phyloP scores from a whole-genome alignment of 1,284 basidiomycete species.

The Apiotrichum sp. region DNA sequence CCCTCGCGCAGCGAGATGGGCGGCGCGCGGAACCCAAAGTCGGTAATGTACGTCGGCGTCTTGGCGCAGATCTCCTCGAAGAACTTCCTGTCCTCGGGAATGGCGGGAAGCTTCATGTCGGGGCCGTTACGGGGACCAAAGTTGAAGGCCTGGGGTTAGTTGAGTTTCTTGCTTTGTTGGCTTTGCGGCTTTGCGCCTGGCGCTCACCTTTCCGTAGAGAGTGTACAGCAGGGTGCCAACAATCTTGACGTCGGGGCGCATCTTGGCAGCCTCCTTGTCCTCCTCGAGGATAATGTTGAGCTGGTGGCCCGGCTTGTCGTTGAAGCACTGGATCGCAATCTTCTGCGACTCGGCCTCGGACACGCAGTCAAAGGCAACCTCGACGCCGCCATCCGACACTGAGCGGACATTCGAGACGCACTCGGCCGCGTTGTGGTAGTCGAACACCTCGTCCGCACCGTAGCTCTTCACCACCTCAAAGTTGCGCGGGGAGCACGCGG shows the following conservation, averaged over 20 bases:
- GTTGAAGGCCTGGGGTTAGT: slow-evolving; percentile 22
- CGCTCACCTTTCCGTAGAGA: slow-evolving; percentile 20
- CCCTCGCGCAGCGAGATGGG: slow-evolving; percentile 26
- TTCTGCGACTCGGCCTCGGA: slow-evolving; percentile 26
- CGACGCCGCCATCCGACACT: slow-evolving; percentile 33
- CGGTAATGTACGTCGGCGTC: slow-evolving; percentile 22
- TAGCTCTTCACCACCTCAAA: slow-evolving; percentile 46
- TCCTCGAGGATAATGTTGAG: slow-evolving; percentile 28
- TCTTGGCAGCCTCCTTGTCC: slow-evolving; percentile 14
- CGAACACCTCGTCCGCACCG: slow-evolving; percentile 47
- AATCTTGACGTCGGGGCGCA: slow-evolving; percentile 26
- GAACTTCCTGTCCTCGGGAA: slow-evolving; percentile 21
- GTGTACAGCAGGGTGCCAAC: slow-evolving; percentile 35
- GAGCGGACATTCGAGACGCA: slow-evolving; percentile 25
- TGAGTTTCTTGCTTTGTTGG: neutral
- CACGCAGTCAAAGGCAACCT: slow-evolving; percentile 34
- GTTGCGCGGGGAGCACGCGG: slow-evolving; percentile 48
- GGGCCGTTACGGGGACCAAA: slow-evolving; percentile 22
- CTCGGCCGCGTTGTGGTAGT: slow-evolving; percentile 26
- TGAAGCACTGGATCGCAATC: slow-evolving; percentile 27
- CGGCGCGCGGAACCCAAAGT: slow-evolving; percentile 26
- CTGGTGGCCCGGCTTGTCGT: slow-evolving; percentile 23
- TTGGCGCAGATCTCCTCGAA: slow-evolving; percentile 20
- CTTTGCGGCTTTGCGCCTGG: no score
- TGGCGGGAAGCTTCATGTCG: slow-evolving; percentile 17